Percentiles rank a stretch among this genome's conserved stretches.
These are phyloP conservation scores for Neonectria punicea DNA, from an alignment of 2,329 filamentous ascomycete genomes.

Conservation along the genomic window DNA sequence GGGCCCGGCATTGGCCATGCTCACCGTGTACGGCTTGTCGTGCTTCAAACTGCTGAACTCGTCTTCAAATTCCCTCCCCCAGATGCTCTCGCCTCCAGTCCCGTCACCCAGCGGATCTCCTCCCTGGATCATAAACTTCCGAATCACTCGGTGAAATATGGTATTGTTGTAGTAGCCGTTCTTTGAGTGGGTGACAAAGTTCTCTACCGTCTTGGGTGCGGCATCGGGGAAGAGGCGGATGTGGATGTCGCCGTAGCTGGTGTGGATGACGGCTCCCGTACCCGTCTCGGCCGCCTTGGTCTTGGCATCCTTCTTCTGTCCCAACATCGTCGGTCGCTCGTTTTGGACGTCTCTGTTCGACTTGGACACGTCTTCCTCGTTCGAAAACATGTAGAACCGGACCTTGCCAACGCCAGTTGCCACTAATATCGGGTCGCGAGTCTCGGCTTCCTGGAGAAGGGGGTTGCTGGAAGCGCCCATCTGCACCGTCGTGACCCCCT, in stretches of 20 bases:
- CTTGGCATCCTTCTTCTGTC: conserved; percentile 63
- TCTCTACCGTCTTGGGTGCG: conserved; percentile 94
- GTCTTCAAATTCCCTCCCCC: conserved; percentile 95
- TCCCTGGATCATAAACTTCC: conserved; percentile 99
- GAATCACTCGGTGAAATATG: conserved; percentile 96
- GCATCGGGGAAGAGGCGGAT: conserved; percentile 92
- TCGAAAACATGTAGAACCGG: conserved; percentile 98
- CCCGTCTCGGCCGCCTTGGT: conserved; percentile 76
- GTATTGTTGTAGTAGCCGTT: conserved; percentile 97
- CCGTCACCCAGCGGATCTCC: conserved; percentile 95
- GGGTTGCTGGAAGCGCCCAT: conserved; percentile 98
- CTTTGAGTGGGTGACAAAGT: conserved; percentile 92
- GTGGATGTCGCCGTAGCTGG: conserved; percentile 92
- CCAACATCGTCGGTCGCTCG: conserved; percentile 81
- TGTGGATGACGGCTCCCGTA: conserved; percentile 86
- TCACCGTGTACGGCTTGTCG: conserved; percentile 95
- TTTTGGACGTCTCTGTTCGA: conserved; percentile 92
- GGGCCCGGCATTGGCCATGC: conserved; percentile 97
- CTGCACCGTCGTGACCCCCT: conserved; percentile 90
- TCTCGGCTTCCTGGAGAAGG: conserved; percentile 89
- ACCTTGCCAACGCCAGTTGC: conserved; percentile 86
- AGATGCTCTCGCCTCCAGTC: conserved; percentile 87
- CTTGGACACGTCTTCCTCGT: conserved; percentile 85
- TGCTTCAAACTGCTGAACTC: conserved; percentile 93
- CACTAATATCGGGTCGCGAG: conserved; percentile 88